Conservation (phyloP, 768 basidiomycete genomes). For the Macrolepiota dolichaula region DNA sequence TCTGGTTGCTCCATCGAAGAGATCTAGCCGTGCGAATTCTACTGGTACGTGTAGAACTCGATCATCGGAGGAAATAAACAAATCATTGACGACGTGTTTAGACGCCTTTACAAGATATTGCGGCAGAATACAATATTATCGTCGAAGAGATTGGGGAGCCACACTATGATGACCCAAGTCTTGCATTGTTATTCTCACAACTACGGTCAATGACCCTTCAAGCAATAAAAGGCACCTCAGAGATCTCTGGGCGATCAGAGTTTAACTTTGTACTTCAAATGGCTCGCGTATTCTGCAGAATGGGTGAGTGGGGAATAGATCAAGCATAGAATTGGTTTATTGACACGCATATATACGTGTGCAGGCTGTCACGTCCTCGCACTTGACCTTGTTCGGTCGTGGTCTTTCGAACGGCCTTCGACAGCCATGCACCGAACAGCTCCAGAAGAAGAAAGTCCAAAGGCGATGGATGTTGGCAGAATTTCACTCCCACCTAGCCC, state of each 20-base stretch:
- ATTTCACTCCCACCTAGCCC: conserved; percentile 24
- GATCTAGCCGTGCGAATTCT: conserved; percentile 90
- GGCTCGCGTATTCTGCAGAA: conserved; percentile 87
- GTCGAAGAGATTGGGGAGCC: conserved; percentile 75
- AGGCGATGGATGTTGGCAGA: conserved; percentile 6
- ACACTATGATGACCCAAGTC: conserved; percentile 91
- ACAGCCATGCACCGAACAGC: conserved; percentile 22
- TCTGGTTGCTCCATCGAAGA: conserved; percentile 86
- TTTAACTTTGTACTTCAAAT: conserved; percentile 97
- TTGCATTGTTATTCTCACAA: conserved; percentile 87
- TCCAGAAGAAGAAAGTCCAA: background rate
- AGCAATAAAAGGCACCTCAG: conserved; percentile 88
- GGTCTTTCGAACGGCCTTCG: conserved; percentile 87
- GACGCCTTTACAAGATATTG: conserved; percentile 79
- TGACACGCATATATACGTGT: background rate
- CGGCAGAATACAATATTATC: conserved; percentile 47
- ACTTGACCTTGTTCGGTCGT: conserved; percentile 82
- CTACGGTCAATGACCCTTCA: conserved; percentile 89
- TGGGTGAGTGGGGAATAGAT: conserved; percentile 63
- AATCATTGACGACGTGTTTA: conserved; percentile 21
- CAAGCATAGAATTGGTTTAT: background rate
- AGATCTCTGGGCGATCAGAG: conserved; percentile 83
- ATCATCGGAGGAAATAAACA: background rate
- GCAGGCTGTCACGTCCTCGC: conserved; percentile 92
- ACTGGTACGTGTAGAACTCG: conserved; percentile 50